These are phyloP conservation scores for Malassezia sympodialis DNA, from an alignment of 1,284 basidiomycete genomes.

Conservation along the genomic window DNA sequence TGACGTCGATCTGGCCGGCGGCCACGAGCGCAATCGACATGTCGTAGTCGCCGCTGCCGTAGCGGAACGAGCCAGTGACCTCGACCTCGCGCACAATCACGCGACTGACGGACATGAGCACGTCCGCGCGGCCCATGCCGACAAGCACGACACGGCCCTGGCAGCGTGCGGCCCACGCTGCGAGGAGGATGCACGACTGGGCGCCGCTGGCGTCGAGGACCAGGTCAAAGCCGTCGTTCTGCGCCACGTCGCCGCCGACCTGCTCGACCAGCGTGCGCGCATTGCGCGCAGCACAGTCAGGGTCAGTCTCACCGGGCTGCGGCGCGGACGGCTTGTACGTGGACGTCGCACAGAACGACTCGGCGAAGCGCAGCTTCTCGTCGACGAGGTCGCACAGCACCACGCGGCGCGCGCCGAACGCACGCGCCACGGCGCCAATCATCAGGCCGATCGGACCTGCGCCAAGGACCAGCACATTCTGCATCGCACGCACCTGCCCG, in stretches of 20 bases:
- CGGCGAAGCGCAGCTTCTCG: slow-evolving; percentile 74
- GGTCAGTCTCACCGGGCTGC: slow-evolving; percentile 31
- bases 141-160: slow-evolving; percentile 33
- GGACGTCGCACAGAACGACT: slow-evolving; percentile 75
- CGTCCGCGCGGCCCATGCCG: slow-evolving; percentile 50
- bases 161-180: slow-evolving; percentile 26
- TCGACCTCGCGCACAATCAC: slow-evolving; percentile 30
- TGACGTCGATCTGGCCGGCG: slow-evolving; percentile 53
- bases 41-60: slow-evolving; percentile 64
- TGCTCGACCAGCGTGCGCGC: slow-evolving; percentile 50
- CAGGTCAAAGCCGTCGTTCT: slow-evolving; percentile 54
- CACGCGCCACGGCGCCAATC: slow-evolving; percentile 83
- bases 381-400: slow-evolving; percentile 61
- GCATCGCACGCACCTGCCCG: slow-evolving; percentile 56
- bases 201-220: slow-evolving; percentile 57
- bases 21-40: slow-evolving; percentile 55
- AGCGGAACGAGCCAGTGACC: slow-evolving; percentile 61
- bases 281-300: slow-evolving; percentile 52
- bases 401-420: slow-evolving; percentile 49
- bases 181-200: slow-evolving; percentile 44
- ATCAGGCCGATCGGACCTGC: slow-evolving; percentile 81
- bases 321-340: slow-evolving; percentile 57
- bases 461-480: slow-evolving; percentile 60
- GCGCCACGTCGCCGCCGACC: slow-evolving; percentile 51
- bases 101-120: slow-evolving; percentile 51